Conservation (phyloP, 192 early-diverging fungal species). For the Physocladia obscura region DNA sequence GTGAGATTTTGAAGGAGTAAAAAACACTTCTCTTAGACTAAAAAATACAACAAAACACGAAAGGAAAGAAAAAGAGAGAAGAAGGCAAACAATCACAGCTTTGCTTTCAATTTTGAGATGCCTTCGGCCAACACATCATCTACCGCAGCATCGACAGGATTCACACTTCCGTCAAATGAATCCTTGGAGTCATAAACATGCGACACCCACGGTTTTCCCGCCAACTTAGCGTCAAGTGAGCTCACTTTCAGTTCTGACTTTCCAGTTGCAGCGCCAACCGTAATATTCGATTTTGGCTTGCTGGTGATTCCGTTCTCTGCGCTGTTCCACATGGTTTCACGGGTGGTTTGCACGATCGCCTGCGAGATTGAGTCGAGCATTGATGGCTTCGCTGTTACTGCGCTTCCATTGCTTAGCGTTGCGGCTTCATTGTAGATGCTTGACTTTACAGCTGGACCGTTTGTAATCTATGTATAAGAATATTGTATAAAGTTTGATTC, state of each 20-base stretch:
- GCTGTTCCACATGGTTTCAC: constrained; percentile 8
- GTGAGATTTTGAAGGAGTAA: constrained; percentile 51
- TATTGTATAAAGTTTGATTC: neutral
- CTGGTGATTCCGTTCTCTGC: neutral
- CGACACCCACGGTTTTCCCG: constrained; percentile 5
- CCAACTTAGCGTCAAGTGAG: neutral
- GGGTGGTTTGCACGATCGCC: constrained; percentile 6
- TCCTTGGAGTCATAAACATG: neutral
- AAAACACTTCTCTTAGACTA: too few species aligned
- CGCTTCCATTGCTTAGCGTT: neutral
- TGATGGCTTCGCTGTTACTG: neutral
- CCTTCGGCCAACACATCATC: constrained; percentile 17
- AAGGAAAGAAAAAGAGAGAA: too few species aligned
- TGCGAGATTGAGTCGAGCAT: constrained; percentile 11
- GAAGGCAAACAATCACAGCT: constrained; percentile 23
- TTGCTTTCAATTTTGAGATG: constrained; percentile 14
- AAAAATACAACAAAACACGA: too few species aligned
- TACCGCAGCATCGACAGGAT: constrained; percentile 20
- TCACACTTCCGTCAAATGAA: neutral
- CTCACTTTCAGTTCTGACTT: neutral
- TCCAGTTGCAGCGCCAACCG: neutral
- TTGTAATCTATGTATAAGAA: neutral
- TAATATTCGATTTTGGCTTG: neutral
- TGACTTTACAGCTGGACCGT: neutral
- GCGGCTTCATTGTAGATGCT: neutral